These are phyloP conservation scores for Kodamaea arcana DNA, from an alignment of 1,139 yeast genomes.

Conservation along the genomic window DNA sequence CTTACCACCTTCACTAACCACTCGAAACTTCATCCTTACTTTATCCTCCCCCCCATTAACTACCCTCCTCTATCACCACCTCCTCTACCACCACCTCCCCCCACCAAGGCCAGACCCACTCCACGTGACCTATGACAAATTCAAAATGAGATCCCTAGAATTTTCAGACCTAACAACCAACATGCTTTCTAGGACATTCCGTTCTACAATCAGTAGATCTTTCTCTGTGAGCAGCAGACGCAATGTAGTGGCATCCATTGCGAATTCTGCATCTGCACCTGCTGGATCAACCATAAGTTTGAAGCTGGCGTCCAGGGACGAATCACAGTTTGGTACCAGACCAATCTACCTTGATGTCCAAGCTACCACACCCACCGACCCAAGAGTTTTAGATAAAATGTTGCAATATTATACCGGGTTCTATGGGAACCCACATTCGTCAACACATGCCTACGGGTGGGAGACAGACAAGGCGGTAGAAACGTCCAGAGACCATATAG, in stretches of 20 bases:
- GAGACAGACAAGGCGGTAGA: constrained; percentile 94
- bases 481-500: constrained; percentile 75
- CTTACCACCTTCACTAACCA: no score
- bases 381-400: constrained; percentile 94
- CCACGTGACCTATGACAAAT: neutral
- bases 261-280: constrained; percentile 18
- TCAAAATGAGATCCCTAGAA: no score
- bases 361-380: constrained; percentile 98
- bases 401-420: constrained; percentile 86
- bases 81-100: no score
- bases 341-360: constrained; percentile 95
- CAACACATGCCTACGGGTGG: constrained; percentile 99
- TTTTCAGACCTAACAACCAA: no score
- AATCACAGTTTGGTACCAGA: constrained; percentile 54
- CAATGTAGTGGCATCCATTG: neutral
- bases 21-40: no score
- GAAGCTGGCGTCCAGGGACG: constrained; percentile 45
- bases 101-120: no score
- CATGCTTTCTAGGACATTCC: neutral
- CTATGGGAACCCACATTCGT: constrained; percentile 96
- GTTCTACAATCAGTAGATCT: neutral
- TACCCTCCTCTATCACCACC: no score
- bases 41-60: no score
- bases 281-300: constrained; percentile 43
- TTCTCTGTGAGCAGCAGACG: neutral